Evolutionary conservation across 345 rosid genomes (phyloP), one percentile per base, ranked within the genome.

Genomic region (Eutrema japonicum): DNA sequence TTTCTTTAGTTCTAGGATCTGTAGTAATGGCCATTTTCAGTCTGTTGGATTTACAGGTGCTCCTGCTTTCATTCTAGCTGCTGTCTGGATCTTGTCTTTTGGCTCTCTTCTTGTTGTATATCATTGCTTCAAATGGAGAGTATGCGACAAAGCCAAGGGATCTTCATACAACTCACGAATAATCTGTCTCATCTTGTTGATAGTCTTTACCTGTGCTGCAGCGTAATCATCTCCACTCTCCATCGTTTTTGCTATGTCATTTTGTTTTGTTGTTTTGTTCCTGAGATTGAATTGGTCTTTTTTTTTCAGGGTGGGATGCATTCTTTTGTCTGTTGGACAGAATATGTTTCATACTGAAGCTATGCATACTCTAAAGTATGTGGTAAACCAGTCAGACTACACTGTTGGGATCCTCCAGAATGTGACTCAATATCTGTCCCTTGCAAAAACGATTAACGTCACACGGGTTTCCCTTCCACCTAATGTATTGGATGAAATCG

Each of bases 11-110:
- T 54, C 0, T 54, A 30, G 32, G 68, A 60, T 55, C 50, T 78
- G 49, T 61, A 9, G 43, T 63, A 58, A 71, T 41, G 36, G 62
- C 27, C 2, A 33, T 64, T 59, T 1, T 75, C 84, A 95, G 98
- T 95, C 99, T 82, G 98, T 95, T 76, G 96, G 94, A 76, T 95
- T 90, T 79, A 86, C 98, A 43, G 99, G 98, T 73, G 89, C 94
- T 62, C 82, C 85, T 78, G 94, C 82, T 38, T 92, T 95, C 80
- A 76, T 90, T 70, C 84, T 92, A 59, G 92, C 96, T 47, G 48
- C 67, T 72, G 64, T 92, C 11, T 95, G 99, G 99, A 83, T 95
- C 75, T 77, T 90, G 76, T 79, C 84, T 5, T 95, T 95, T 64
- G 98, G 99, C 58, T 69, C 93, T 79, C 90, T 84, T 81, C 96